These are phyloP conservation scores for Neurospora sp. DNA, from an alignment of 495 filamentous ascomycete genomes.

Conservation along the genomic window DNA sequence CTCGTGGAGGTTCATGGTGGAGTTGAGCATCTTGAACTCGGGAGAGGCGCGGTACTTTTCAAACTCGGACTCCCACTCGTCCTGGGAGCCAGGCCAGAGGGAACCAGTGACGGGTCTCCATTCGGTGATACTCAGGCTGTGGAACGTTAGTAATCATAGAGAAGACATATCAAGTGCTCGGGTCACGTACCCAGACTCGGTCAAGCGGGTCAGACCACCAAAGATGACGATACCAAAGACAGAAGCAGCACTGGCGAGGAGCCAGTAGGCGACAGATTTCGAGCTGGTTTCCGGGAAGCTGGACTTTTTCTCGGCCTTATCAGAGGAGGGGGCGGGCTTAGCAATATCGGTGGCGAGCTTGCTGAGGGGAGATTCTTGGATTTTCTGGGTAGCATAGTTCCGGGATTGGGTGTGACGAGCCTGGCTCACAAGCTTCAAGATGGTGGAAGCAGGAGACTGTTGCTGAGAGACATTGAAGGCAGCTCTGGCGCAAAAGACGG, in stretches of 20 bases:
- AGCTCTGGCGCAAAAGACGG: constrained; percentile 46
- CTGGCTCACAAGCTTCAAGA: constrained; percentile 9
- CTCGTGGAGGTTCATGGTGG: constrained; percentile 80
- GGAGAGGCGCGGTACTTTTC: constrained; percentile 81
- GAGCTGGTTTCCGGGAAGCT: constrained; percentile 65
- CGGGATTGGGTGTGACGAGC: not conserved
- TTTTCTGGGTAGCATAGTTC: not conserved
- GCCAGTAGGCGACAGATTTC: constrained; percentile 79
- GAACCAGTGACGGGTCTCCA: constrained; percentile 95
- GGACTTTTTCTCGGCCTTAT: constrained; percentile 4
- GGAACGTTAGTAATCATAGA: not conserved
- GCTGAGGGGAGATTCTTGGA: constrained; percentile 6
- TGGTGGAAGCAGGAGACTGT: constrained; percentile 1
- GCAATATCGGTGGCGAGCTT: constrained; percentile 6
- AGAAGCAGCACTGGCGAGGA: constrained; percentile 78
- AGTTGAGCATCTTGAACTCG: constrained; percentile 83
- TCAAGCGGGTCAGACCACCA: constrained; percentile 84
- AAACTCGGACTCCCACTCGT: constrained; percentile 86
- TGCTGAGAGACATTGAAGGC: constrained; percentile 19
- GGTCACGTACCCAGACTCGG: constrained; percentile 76
- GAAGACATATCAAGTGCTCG: not conserved
- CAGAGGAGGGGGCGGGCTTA: constrained; percentile 6
- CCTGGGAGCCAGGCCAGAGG: constrained; percentile 65
- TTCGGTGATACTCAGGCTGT: constrained; percentile 94
- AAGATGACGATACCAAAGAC: constrained; percentile 97